These are phyloP conservation scores for Mycena vitilis DNA, from an alignment of 768 basidiomycete genomes.

Conservation along the genomic window DNA sequence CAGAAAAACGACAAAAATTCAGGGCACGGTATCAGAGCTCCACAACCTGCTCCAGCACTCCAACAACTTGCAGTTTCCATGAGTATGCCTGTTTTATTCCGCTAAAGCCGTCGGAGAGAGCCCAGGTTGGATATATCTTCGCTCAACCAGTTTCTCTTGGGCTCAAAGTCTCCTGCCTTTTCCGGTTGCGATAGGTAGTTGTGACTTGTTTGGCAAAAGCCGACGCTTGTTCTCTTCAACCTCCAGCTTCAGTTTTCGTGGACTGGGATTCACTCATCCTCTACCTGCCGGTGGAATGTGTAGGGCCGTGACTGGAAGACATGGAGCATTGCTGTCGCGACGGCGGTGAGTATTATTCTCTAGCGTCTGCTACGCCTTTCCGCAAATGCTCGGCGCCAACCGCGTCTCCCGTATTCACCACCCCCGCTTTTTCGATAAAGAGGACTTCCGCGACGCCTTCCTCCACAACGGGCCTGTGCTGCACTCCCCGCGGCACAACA, in stretches of 20 bases:
- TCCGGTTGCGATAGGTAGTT: conserved; percentile 19
- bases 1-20: no score
- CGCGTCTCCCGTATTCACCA: conserved; percentile 18
- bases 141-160: no score
- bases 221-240: not conserved
- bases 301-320: no score
- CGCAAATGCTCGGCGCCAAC: conserved; percentile 8
- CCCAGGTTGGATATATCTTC: no score
- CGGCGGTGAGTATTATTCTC: not conserved
- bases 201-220: not conserved
- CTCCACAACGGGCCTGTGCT: conserved; percentile 10
- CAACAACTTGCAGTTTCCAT: no score
- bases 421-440: conserved; percentile 15
- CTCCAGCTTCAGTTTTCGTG: not conserved
- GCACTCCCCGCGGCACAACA: conserved; percentile 19
- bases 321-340: no score
- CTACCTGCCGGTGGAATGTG: no score
- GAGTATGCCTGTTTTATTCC: no score
- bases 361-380: conserved; percentile 16
- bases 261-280: no score
- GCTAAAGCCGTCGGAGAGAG: no score
- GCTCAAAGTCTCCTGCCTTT: conserved; percentile 3
- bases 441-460: conserved; percentile 11
- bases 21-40: no score
- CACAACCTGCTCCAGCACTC: no score